These are phyloP conservation scores for Fusarium citri DNA, from an alignment of 2,329 filamentous ascomycete genomes.

Conservation along the genomic window DNA sequence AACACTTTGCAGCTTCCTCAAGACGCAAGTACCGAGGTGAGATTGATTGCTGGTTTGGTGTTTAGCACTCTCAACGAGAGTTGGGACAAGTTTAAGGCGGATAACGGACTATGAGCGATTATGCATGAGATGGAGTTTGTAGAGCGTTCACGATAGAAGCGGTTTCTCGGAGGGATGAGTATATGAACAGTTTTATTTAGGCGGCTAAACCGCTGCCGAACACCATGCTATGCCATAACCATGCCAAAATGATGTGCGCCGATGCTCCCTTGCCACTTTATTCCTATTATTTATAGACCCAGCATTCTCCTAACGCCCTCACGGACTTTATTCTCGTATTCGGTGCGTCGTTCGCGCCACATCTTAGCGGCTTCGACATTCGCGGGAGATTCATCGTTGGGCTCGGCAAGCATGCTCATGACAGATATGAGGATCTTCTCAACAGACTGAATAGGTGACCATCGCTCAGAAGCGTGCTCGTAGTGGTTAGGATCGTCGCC, in stretches of 20 bases:
- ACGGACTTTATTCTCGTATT: constrained; percentile 89
- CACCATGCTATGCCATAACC: constrained; percentile 44
- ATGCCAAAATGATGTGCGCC: constrained; percentile 40
- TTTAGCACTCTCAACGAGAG: constrained; percentile 78
- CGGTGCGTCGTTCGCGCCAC: constrained; percentile 86
- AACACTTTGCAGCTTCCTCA: constrained; percentile 65
- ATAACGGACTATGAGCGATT: constrained; percentile 68
- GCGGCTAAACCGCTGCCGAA: constrained; percentile 41
- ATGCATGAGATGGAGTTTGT: constrained; percentile 43
- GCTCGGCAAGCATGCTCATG: constrained; percentile 97
- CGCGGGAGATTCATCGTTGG: constrained; percentile 95
- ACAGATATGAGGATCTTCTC: constrained; percentile 97
- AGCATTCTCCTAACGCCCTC: constrained; percentile 83
- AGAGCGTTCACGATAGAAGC: constrained; percentile 44
- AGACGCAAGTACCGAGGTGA: constrained; percentile 72
- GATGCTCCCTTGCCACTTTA: constrained; percentile 33
- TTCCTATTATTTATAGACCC: constrained; percentile 67
- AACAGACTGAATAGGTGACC: constrained; percentile 96
- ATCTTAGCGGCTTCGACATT: constrained; percentile 97
- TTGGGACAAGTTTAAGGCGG: constrained; percentile 78
- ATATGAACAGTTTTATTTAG: constrained; percentile 41
- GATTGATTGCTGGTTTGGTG: constrained; percentile 73
- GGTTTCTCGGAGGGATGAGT: constrained; percentile 33
- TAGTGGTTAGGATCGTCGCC: constrained; percentile 99
- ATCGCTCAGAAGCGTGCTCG: constrained; percentile 93